A percentile compares a stretch with the other conserved stretches of the same genome.
phyloP scores from a whole-genome alignment of 2,329 filamentous ascomycete species.

The Botrytis paeoniae region DNA sequence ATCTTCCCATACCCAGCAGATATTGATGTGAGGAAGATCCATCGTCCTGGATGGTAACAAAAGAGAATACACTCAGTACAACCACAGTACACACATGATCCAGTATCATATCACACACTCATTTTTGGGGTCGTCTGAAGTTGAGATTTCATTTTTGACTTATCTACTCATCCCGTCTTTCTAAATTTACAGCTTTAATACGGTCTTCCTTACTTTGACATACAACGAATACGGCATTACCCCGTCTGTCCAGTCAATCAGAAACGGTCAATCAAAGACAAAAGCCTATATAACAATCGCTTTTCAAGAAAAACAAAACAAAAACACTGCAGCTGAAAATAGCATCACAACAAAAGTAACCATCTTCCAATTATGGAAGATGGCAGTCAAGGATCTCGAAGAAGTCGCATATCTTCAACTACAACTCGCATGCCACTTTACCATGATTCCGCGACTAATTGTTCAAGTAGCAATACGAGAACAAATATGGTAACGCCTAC shows the following conservation, averaged over 20 bases:
- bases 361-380: constrained; percentile 18
- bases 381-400: constrained; percentile 16
- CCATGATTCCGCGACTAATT: constrained; percentile 23
- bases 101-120: background rate
- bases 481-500: constrained; percentile 28
- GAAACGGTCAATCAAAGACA: background rate
- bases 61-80: constrained; percentile 6
- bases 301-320: background rate
- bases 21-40: constrained; percentile 8
- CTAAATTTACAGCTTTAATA: background rate
- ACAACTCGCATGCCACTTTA: constrained; percentile 4
- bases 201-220: background rate
- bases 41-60: background rate
- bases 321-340: background rate
- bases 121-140: background rate
- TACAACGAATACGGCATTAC: background rate
- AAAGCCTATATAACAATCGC: background rate
- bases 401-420: constrained; percentile 21
- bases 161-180: background rate
- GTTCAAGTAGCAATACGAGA: constrained; percentile 29
- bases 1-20: constrained; percentile 15
- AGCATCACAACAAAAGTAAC: background rate
- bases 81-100: constrained; percentile 1
- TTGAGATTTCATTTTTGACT: background rate
- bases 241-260: background rate